Evolutionary conservation across 768 basidiomycete genomes (phyloP), one percentile per base, ranked within the genome.

Genomic region (Serendipita sp.): DNA sequence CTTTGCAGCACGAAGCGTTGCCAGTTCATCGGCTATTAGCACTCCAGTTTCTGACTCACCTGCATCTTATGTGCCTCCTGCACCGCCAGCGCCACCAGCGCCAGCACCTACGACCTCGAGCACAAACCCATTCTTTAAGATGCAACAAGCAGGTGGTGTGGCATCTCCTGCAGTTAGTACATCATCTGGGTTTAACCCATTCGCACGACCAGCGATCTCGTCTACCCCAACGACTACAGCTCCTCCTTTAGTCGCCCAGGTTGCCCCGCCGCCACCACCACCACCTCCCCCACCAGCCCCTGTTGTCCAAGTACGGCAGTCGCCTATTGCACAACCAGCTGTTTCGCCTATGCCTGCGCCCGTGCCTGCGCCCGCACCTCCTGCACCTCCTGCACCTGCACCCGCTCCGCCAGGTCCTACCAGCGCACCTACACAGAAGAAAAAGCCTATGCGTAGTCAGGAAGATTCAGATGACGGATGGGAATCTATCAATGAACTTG

Each of bases 41-140:
- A 68, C 76, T 64, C 69, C 75, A 18, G 65, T 71, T 10, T 68
- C 72, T 3, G 63, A 75, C 15, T 24, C 24, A 24, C 24, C 24
- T 24, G 24, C 24, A 24, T 24, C 24, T 24, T 24, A 41, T 41
- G 41, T 13, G 7, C 41, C 41, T 41, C 68, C 69, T 3, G 68
- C 71, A 8, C 45, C 73, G 37, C 67, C 73, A 45, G 63, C 72
- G 18, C 65, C 72, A 8, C 56, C 71, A 11, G n/a, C 66, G 64
- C 54, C 38, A 65, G 66, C 73, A 37, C 68, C 72, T 3, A 64
- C 73, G 28, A 51, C 67, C 46, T 77, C 83, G 3, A 79, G 77
- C 63, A 89, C 83, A 7, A 93, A 93, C 73, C 92, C 92, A 0
- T 94, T 94, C 73, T 88, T 82, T 73, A 80, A 81, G 11, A 69